These are phyloP conservation scores for Venturia oleaginea DNA, from an alignment of 2,329 filamentous ascomycete genomes.

Conservation along the genomic window DNA sequence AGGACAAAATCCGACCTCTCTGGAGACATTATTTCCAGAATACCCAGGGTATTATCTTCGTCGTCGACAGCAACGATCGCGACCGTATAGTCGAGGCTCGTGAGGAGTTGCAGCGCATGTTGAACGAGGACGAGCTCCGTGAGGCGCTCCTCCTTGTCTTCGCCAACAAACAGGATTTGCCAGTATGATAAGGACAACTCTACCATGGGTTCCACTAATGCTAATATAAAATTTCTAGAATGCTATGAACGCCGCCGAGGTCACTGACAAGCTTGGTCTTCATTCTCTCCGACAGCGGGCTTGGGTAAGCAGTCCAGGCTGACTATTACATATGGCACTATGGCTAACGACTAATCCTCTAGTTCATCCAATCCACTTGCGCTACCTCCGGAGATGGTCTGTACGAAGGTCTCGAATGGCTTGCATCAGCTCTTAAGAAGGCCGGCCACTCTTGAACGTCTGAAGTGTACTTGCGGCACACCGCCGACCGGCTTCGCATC, in stretches of 20 bases:
- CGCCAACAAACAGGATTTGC: constrained; percentile 97
- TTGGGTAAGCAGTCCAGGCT: constrained; percentile 67
- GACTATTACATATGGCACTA: neutral
- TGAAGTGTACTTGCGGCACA: too few relatives aligned
- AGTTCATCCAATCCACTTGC: constrained; percentile 99
- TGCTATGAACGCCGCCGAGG: constrained; percentile 99
- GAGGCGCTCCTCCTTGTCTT: constrained; percentile 91
- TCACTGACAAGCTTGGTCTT: constrained; percentile 99
- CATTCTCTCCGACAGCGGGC: constrained; percentile 97
- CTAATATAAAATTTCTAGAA: constrained; percentile 50
- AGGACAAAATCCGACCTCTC: constrained; percentile 95
- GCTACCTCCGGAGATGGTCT: constrained; percentile 98
- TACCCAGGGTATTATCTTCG: constrained; percentile 96
- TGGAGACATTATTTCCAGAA: constrained; percentile 97
- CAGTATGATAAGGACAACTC: constrained; percentile 50
- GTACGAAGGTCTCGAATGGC: constrained; percentile 79
- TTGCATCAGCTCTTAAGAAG: constrained; percentile 14
- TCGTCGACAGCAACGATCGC: constrained; percentile 91
- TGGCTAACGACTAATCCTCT: constrained; percentile 13
- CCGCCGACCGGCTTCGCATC: too few relatives aligned
- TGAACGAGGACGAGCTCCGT: constrained; percentile 97
- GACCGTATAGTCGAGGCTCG: constrained; percentile 86
- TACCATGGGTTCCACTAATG: neutral
- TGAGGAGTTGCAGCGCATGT: constrained; percentile 90
- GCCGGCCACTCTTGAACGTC: constrained; percentile 12